Evolutionary conservation across 768 basidiomycete genomes (phyloP), one percentile per base, ranked within the genome.

Genomic region (Phaffia australis): DNA sequence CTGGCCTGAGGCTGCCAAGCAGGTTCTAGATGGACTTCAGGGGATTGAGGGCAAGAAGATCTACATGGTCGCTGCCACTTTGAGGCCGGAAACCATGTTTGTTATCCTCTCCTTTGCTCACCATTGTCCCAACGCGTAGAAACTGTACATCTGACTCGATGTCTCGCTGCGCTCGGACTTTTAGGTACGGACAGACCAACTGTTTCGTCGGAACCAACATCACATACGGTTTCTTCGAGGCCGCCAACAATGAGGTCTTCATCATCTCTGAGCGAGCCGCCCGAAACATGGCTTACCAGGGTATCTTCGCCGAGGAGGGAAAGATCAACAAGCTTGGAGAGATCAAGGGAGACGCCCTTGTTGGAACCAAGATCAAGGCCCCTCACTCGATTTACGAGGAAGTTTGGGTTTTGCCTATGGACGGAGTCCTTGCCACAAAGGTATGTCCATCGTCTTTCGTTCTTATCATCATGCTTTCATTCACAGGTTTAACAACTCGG

Each of bases 321-420:
- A 80, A 87, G 70, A 78, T 88, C 63, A 79, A 84, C 56, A 84
- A 88, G 74, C 78, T 97, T 60, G 77, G 82, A 19, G 87, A 90
- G 75, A 79, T 98, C 64, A 83, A 84, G 49, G 95, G 95, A 9
- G 77, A 83, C 14, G 83, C 83, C 68, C 79, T 98, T 49, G 79
- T 98, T 64, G 95, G 95, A 3, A 87, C 92, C 25, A 89, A 84
- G 73, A 85, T 98, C 77, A 85, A 85, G 69, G 93, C 94, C 1
- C 92, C 94, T 0, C 85, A 88, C 69, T 83, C 85, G 27, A 72
- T 91, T 60, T 82, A 86, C 75, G 83, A 87, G 0, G 86, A 94
- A 77, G 88, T 97, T 30, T 92, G 92, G 73, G 89, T 99, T 56
- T 78, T 99, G 65, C 95, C 95, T n/a, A 99, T 99, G 95, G 95